Evolutionary conservation across 1,284 basidiomycete genomes (phyloP), one percentile per base, ranked within the genome.

Genomic region (Fereydounia khargensis): DNA sequence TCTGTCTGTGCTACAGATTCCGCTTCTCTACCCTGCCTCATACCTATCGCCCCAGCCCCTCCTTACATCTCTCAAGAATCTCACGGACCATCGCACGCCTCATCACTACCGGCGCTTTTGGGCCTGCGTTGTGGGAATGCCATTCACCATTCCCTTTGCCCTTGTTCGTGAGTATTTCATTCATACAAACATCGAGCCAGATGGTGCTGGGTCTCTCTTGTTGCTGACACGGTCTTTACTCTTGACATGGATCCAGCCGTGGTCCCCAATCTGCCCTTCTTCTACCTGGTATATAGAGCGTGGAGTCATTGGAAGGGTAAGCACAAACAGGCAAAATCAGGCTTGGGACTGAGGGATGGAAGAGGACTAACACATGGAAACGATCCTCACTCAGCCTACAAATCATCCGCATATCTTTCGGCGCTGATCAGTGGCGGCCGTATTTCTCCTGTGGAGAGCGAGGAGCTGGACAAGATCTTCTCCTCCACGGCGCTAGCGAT

Each of bases 221-320:
- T n/a, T n/a, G 6, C 7, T 18, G 3, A 23, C 8, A 14, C n/a
- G n/a, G n/a, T n/a, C n/a, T n/a, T n/a, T n/a, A n/a, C n/a, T n/a
- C n/a, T n/a, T n/a, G n/a, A n/a, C n/a, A n/a, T n/a, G n/a, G n/a
- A 16, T 22, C 16, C 37, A 62, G 58, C 73, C 13, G 70, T 69
- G 23, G 41, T 75, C 1, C 73, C 73, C 39, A 75, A 75, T 39
- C 27, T 75, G 27, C 64, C 66, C 8, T 70, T 72, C 47, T 75
- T 74, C 58, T 75, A 75, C 39, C 50, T 74, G 16, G 66, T 70
- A 23, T 75, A 65, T 60, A 39, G 73, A 27, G 71, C 70, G 9
- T 75, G 54, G 47, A 62, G 56, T 30, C 68, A 70, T 38, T 70
- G 68, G 65, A 58, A 61, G 46, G 68, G 65, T 70, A 36, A 36